Percentiles rank a stretch among this genome's conserved stretches.
Evolutionary conservation across 345 rosid genomes (phyloP).

Genomic region (Eutrema japonicum): DNA sequence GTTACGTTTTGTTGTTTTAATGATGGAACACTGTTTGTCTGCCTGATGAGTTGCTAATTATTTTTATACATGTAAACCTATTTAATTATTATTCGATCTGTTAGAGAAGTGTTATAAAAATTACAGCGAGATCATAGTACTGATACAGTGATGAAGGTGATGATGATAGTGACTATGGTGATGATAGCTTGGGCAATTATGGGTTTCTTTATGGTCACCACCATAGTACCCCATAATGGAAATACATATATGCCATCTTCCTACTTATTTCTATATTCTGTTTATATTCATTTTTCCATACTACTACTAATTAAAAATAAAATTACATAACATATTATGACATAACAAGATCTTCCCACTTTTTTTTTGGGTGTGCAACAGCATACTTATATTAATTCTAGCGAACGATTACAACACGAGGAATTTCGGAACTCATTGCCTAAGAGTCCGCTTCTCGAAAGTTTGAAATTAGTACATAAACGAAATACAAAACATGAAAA

Average conservation of each 20-base stretch:
- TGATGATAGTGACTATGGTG: constrained; percentile 22
- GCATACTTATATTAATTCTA: no score
- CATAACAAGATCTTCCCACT: neutral
- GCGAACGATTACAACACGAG: no score
- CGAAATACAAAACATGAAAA: no score
- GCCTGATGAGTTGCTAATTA: constrained; percentile 48
- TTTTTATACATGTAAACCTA: neutral
- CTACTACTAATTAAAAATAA: neutral
- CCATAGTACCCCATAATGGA: constrained; percentile 13
- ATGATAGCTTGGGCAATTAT: constrained; percentile 24
- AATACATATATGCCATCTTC: neutral
- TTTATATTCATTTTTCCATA: neutral
- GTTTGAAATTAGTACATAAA: no score
- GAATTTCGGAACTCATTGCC: no score
- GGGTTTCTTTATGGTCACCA: constrained; percentile 38
- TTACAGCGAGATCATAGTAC: constrained; percentile 29
- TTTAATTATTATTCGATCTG: neutral
- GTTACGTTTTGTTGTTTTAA: constrained; percentile 29
- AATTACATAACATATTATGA: neutral
- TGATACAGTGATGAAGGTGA: constrained; percentile 24
- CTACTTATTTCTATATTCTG: neutral
- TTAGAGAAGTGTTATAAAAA: neutral
- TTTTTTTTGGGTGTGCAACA: no score
- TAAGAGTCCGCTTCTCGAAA: no score
- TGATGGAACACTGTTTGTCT: constrained; percentile 60